Evolutionary conservation across 2,329 filamentous ascomycete genomes (phyloP), one percentile per base, ranked within the genome.

Genomic region (Fusarium brachygibbosum): DNA sequence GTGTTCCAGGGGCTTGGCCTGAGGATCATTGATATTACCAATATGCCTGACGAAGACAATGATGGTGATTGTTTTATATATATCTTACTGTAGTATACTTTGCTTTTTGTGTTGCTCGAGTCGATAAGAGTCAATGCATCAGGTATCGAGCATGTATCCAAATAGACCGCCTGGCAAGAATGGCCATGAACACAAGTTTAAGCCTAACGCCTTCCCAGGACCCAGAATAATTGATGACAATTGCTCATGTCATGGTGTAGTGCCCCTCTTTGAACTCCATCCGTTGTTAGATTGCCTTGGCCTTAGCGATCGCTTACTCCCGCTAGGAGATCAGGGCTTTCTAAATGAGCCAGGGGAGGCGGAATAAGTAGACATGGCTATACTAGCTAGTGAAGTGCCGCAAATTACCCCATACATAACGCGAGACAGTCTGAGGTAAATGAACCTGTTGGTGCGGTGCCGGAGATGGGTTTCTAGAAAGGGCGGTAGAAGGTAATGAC

Each of bases 1-100:
- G 48, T 8, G 23, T 76, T 13, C 79, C 79, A 14, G 79, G 79
- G 32, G 76, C 77, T 32, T 80, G 79, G 79, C 79, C 79, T 17
- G 74, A 72, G n/a, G 76, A 76, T 28, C 51, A 53, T 50, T 60
- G 63, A 69, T 32, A 58, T 57, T 40, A 51, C 37, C 41, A 51
- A 59, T 54, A 54, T 57, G 25, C 37, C 48, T 35, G 46, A 50
- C 13, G 10, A 32, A 28, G 32, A 37, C 23, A 25, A 37, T 13
- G 34, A 44, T 51, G 29, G n/a, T 17, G 34, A 40, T 41, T 37
- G 35, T 60, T 34, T n/a, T 21, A 25, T 16, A 11, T 28, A 50
- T 38, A 12, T 29, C 7, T 34, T 23, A n/a, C 10, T 32, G 29
- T 34, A 48, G 19, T 21, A 32, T 16, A 49, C 19, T 25, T 49